Base-by-base conservation (phyloP, 305 asterid species). In the Rubia balearica region DNA sequence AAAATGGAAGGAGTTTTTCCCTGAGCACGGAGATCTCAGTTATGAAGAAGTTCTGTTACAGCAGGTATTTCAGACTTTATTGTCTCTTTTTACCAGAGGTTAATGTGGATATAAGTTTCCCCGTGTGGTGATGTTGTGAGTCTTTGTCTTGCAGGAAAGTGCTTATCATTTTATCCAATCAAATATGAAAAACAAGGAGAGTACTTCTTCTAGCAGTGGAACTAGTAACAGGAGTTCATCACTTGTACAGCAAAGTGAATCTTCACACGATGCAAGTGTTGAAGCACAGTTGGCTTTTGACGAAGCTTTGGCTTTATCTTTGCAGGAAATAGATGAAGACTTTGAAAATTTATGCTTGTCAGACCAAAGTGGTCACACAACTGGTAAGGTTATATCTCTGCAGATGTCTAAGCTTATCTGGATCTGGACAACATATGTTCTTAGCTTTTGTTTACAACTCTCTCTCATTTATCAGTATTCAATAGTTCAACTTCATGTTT, bases 231-330 rank as follows among this genome's bases (percentile, higher is more conserved):
- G 75, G 74, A 81, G 75, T 81, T 77, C 67, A 41, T 74, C 74
- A 65, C 62, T 74, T 21, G 84, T 74, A 13, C 83, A 76, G 65
- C 90, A 80, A 70, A 77, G 66, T 46, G 87, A 78, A 70, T 82
- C 88, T 45, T 81, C 88, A 10, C 72, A 12, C 61, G 77, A 75
- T 42, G 68, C 71, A 16, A 74, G 68, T 67, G 71, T 69, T 67
- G 88, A 84, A 73, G 80, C 83, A 59, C 98, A 90, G 70, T 60
- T 87, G 83, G 93, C 92, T 70, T 81, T 87, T 16, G 98, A 92
- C 81, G 98, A 92, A 80, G 95, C 86, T 76, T 74, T 88, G 68
- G 98, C 98, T 73, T 82, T 90, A 81, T 86, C 96, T 67, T 82
- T 92, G 65, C 81, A 82, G 83, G 92, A 87, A 62, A 49, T 90